Conservation (phyloP, 495 filamentous ascomycete genomes). For the Pyrenopolyporus hunteri region DNA sequence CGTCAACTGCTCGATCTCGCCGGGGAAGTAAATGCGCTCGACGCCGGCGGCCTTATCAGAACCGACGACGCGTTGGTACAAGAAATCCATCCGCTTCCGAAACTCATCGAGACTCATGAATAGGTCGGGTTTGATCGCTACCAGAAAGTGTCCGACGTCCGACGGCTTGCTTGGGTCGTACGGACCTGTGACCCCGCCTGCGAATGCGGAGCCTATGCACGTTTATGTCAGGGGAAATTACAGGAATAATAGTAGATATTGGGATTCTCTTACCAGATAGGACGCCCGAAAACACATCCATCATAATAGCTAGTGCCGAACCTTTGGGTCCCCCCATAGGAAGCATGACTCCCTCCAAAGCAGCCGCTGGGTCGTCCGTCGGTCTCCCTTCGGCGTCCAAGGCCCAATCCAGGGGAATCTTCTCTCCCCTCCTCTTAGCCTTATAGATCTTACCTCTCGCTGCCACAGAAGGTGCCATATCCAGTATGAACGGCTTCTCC, state of each 20-base stretch:
- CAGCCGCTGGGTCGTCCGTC: slow-evolving; percentile 70
- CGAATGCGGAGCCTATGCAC: slow-evolving; percentile 62
- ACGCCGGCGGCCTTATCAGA: slow-evolving; percentile 71
- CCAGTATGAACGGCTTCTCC: slow-evolving; percentile 67
- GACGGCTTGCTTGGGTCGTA: slow-evolving; percentile 72
- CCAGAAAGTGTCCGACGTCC: slow-evolving; percentile 77
- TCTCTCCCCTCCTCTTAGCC: slow-evolving; percentile 71
- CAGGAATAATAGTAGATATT: not conserved
- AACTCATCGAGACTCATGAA: slow-evolving; percentile 75
- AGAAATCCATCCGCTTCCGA: slow-evolving; percentile 69
- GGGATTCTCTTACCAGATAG: slow-evolving; percentile 58
- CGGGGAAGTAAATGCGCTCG: slow-evolving; percentile 79
- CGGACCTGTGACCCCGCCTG: slow-evolving; percentile 71
- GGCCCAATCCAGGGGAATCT: slow-evolving; percentile 77
- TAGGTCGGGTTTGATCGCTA: slow-evolving; percentile 77
- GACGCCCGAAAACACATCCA: slow-evolving; percentile 84
- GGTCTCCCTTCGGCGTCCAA: slow-evolving; percentile 70
- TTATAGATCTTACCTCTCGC: slow-evolving; percentile 80
- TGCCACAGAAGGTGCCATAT: slow-evolving; percentile 78
- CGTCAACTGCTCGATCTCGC: slow-evolving; percentile 73
- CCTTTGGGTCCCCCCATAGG: slow-evolving; percentile 84
- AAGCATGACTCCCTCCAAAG: slow-evolving; percentile 74
- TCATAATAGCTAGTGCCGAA: slow-evolving; percentile 74
- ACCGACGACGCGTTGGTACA: slow-evolving; percentile 68
- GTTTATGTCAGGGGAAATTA: not conserved